Conservation (phyloP, 2,329 filamentous ascomycete genomes). For the Epichloe typhina region DNA sequence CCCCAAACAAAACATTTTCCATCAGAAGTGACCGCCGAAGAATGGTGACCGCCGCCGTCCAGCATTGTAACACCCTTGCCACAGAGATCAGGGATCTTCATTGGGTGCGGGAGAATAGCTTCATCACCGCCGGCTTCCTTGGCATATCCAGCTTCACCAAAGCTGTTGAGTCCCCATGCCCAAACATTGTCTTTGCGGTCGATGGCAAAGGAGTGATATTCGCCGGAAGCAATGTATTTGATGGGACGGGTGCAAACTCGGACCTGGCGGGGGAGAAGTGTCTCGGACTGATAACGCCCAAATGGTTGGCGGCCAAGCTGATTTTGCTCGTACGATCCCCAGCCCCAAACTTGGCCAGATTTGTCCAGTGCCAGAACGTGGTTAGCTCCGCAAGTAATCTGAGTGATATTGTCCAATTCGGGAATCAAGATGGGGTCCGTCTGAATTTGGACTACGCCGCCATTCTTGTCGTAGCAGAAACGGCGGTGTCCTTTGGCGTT, state of each 20-base stretch:
- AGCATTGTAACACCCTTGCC: constrained; percentile 53
- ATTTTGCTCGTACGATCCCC: constrained; percentile 60
- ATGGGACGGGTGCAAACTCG: constrained; percentile 46
- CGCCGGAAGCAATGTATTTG: constrained; percentile 43
- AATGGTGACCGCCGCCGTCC: constrained; percentile 63
- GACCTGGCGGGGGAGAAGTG: constrained; percentile 47
- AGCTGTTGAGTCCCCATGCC: constrained; percentile 80
- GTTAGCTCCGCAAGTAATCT: constrained; percentile 55
- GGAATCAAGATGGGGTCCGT: constrained; percentile 40
- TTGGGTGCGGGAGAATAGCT: constrained; percentile 60
- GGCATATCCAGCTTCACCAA: constrained; percentile 60
- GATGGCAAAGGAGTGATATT: constrained; percentile 74
- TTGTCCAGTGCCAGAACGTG: constrained; percentile 56
- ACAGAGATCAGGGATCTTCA: constrained; percentile 50
- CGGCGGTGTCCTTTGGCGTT: constrained; percentile 3
- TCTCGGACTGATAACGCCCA: constrained; percentile 48
- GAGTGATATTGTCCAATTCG: constrained; percentile 50
- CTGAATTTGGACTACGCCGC: constrained; percentile 29
- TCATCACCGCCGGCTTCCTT: constrained; percentile 39
- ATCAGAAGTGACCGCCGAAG: constrained; percentile 44
- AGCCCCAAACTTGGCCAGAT: constrained; percentile 52
- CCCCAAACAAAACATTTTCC: constrained; percentile 50
- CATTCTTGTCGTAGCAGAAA: constrained; percentile 43
- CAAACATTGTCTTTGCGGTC: constrained; percentile 58
- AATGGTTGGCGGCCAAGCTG: constrained; percentile 48